Evolutionary conservation across 2,329 filamentous ascomycete species (phyloP), one percentile per base, ranked within the genome.

Genomic region (Botrytis hyacinthi): DNA sequence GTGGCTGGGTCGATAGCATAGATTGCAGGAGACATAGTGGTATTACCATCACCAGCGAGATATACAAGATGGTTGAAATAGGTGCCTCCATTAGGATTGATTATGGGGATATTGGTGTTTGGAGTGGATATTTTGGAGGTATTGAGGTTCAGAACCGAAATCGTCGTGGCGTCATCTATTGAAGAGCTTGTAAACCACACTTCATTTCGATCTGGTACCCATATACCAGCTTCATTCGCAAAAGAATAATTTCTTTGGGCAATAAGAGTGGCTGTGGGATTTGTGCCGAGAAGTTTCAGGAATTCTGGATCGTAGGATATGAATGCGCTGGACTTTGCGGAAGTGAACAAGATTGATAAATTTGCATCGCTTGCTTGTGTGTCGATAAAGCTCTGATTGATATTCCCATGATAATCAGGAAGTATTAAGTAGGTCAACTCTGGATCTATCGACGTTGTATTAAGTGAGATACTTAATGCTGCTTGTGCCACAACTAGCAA

Each of bases 141-240:
- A 12, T 29, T 7, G 40, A 61, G 35, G 18, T 70, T 40, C 16
- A 51, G 35, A 26, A 68, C n/a, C n/a, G 44, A 68, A 8, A 68
- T 54, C 6, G 18, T 68, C 26, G 44, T 68, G 14, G 16, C n/a
- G 8, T 48, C 29, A 16, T 68, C 35, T 9, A 68, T 54, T 8
- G 65, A 35, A 4, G 54, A 61, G n/a, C 54, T 61, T 60, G 68
- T 61, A 26, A 70, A 70, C 68, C 68, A 70, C 14, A 61, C 54
- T 46, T 70, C 68, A 32, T 70, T 70, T 20, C 35, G 57, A 20
- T 32, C 48, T 0, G 37, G 51, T 22, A 70, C 54, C 48, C 54
- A 70, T 16, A 60, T 46, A 35, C 51, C 68, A 14, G 40, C 40
- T 61, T 70, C 68, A 35, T 59, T 59, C 26, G 68, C 54, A n/a